A percentile compares a stretch with the other conserved stretches of the same genome.
These are phyloP conservation scores for Obelidium mucronatum DNA, from an alignment of 192 early-diverging fungal species.

Conservation along the genomic window DNA sequence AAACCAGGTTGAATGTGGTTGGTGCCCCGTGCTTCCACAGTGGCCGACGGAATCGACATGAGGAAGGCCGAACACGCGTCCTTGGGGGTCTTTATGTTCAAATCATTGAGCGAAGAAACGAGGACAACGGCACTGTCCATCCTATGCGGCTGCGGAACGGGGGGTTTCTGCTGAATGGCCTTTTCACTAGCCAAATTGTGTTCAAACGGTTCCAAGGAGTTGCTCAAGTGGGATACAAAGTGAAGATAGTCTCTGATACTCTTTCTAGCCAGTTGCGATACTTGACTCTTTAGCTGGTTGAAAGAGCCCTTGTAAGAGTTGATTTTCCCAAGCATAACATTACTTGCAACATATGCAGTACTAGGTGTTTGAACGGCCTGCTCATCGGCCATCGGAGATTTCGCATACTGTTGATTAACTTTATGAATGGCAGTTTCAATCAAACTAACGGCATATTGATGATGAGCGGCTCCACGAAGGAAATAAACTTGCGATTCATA, in stretches of 20 bases:
- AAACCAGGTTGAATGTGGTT: not conserved
- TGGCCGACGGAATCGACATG: slow-evolving; percentile 20
- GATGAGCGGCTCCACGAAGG: slow-evolving; percentile 47
- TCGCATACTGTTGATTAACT: slow-evolving; percentile 37
- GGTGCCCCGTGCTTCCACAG: not conserved
- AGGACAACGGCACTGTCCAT: slow-evolving; percentile 1
- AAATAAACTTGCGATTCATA: slow-evolving; percentile 48
- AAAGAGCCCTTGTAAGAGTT: slow-evolving; percentile 13
- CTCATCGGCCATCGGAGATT: not conserved
- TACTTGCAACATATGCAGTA: slow-evolving; percentile 28
- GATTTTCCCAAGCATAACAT: slow-evolving; percentile 29
- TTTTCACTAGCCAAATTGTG: not conserved
- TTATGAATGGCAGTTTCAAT: slow-evolving; percentile 42
- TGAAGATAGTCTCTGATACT: slow-evolving; percentile 45
- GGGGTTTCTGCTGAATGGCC: not conserved
- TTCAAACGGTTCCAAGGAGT: slow-evolving; percentile 34
- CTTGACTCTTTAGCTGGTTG: not conserved
- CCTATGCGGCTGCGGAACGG: not conserved
- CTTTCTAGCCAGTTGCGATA: slow-evolving; percentile 29
- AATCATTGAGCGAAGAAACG: not conserved
- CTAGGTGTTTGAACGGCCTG: slow-evolving; percentile 31
- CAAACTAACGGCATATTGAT: slow-evolving; percentile 49
- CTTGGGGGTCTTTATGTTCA: not conserved
- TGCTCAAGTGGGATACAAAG: slow-evolving; percentile 41
- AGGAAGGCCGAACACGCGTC: slow-evolving; percentile 7